Percentiles rank a stretch among this genome's conserved stretches.
Evolutionary conservation across 2,329 filamentous ascomycete species (phyloP).

Genomic region (Aureobasidium uvarum): DNA sequence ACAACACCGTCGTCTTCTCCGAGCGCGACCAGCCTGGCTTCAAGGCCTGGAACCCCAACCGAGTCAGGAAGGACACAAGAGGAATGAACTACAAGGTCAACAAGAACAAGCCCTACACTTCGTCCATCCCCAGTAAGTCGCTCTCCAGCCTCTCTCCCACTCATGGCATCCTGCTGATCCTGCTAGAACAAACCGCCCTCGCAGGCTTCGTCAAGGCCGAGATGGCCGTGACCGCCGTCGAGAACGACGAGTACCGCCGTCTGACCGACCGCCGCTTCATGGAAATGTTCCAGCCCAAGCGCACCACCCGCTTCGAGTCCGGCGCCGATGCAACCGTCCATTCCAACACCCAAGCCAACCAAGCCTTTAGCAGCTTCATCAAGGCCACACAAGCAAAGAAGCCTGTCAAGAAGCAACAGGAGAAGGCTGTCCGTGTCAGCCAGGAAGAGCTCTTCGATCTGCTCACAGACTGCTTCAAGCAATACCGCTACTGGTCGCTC

Average conservation of each 20-base stretch:
- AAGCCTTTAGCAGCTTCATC: slow-evolving; percentile 39
- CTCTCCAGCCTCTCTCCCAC: background rate
- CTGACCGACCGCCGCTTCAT: slow-evolving; percentile 56
- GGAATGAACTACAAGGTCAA: slow-evolving; percentile 29
- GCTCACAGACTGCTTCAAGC: slow-evolving; percentile 78
- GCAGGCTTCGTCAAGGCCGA: slow-evolving; percentile 73
- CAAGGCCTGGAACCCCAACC: slow-evolving; percentile 40
- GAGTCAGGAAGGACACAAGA: slow-evolving; percentile 28
- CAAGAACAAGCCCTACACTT: slow-evolving; percentile 35
- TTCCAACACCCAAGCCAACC: slow-evolving; percentile 38
- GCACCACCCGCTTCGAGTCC: slow-evolving; percentile 50
- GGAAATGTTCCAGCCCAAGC: slow-evolving; percentile 44
- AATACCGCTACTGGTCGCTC: slow-evolving; percentile 93
- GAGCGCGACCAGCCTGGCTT: slow-evolving; percentile 88
- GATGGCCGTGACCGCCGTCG: slow-evolving; percentile 70
- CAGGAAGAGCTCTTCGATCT: slow-evolving; percentile 83
- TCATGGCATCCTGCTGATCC: background rate
- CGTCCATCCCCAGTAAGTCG: slow-evolving; percentile 29
- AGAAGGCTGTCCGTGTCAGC: slow-evolving; percentile 87
- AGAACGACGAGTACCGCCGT: slow-evolving; percentile 66
- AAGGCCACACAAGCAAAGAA: slow-evolving; percentile 35
- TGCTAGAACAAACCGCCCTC: slow-evolving; percentile 71
- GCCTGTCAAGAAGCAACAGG: slow-evolving; percentile 55
- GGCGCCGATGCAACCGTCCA: slow-evolving; percentile 41
- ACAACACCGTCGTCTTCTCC: slow-evolving; percentile 88